Evolutionary conservation across 2,329 filamentous ascomycete species (phyloP), one percentile per base, ranked within the genome.

Genomic region (Hypoxylon sp.): DNA sequence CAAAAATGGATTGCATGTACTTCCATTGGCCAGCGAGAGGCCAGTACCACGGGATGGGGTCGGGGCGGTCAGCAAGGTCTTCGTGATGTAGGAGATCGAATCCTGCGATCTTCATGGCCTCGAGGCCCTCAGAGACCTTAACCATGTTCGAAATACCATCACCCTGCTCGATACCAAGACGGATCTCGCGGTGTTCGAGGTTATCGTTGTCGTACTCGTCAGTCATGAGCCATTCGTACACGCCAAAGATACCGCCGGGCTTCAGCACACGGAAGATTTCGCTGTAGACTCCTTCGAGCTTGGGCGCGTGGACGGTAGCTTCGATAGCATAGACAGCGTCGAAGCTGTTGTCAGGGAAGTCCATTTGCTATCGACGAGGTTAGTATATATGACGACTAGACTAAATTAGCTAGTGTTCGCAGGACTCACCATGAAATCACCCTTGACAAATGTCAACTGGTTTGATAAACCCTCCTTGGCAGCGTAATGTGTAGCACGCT

Each of bases 181-280:
- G 93, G 78, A 98, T 96, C 79, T 93, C 89, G 73, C 94, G 92
- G 84, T 98, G 96, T 76, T 90, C 86, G 0, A 93, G 81, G 86
- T 98, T 94, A 67, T 92, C 86, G 79, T 97, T 95, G 84, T 98
- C 92, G 82, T 98, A 99, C 24, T 91, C 85, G 71, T 98, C 94
- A 5, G 94, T 98, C 96, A 99, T 98, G 78, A 98, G 86, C 96
- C 96, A 98, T 83, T 99, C 96, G 83, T 98, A 99, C 58, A 98
- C 95, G 78, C 95, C 96, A 76, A 98, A 99, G 57, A 94, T 86
- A 80, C 96, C 95, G 67, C 96, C 96, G 19, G 96, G 96, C 87
- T 98, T 99, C 71, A 99, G 87, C 22, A 98, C 94, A 52, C 93
- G 92, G 88, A 91, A 94, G 77, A 98, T 98, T 81, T 98, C 92